A percentile compares a stretch with the other conserved stretches of the same genome.
These are phyloP conservation scores for Aspergillus bertholletiae DNA, from an alignment of 495 filamentous ascomycete genomes.

Conservation along the genomic window DNA sequence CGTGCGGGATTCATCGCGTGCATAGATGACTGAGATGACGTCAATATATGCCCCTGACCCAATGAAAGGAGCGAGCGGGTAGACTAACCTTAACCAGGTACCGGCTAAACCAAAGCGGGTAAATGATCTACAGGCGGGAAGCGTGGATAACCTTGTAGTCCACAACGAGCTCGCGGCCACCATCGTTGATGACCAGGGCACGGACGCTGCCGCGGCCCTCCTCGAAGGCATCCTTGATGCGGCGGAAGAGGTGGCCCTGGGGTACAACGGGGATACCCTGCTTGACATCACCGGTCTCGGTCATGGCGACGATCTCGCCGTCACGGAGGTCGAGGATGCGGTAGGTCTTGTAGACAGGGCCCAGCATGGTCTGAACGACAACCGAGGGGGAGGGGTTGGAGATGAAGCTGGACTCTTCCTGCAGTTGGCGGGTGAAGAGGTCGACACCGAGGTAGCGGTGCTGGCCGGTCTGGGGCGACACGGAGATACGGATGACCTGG, in stretches of 20 bases:
- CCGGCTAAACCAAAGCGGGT: conserved; percentile 10
- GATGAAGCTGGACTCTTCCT: conserved; percentile 98
- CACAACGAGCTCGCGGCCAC: conserved; percentile 90
- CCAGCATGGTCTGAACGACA: conserved; percentile 98
- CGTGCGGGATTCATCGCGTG: conserved; percentile 12
- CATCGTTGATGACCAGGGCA: conserved; percentile 92
- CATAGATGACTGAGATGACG: conserved; percentile 9
- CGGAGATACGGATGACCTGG: conserved; percentile 99
- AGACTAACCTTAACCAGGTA: background rate
- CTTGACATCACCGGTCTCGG: conserved; percentile 93
- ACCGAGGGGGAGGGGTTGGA: conserved; percentile 95
- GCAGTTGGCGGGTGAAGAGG: conserved; percentile 98
- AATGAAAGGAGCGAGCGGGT: background rate
- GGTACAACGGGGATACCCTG: conserved; percentile 89
- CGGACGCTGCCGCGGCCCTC: conserved; percentile 90
- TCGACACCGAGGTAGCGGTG: conserved; percentile 99
- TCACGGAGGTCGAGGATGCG: conserved; percentile 97
- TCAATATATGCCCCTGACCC: conserved; percentile 7
- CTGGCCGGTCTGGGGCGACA: conserved; percentile 96
- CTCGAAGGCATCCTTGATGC: conserved; percentile 81
- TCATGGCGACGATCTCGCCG: conserved; percentile 75
- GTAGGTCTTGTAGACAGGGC: conserved; percentile 99
- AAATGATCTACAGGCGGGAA: conserved; percentile 56
- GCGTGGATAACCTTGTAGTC: conserved; percentile 98
- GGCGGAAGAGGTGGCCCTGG: conserved; percentile 81